Percentiles rank a stretch among this genome's conserved stretches.
phyloP scores from a whole-genome alignment of 805 yeast genomes.

The Ogataea parapolymorpha region DNA sequence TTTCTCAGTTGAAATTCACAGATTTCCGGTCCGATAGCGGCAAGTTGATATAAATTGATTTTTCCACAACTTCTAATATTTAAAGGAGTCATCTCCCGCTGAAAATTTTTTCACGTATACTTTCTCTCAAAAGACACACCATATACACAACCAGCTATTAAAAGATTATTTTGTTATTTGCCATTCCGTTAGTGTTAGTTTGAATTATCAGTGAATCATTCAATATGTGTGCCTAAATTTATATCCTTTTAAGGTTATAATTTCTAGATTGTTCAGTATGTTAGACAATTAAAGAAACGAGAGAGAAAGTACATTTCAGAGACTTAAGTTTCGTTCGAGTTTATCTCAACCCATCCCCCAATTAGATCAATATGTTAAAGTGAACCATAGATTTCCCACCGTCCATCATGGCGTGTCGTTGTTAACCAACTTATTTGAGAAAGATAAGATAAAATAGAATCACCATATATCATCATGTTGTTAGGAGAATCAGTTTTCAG shows the following conservation, averaged over 20 bases:
- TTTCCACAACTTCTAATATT: background rate
- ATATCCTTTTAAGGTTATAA: conserved; percentile 15
- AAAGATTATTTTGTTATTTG: background rate
- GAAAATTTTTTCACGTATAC: conserved; percentile 1
- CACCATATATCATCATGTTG: conserved; percentile 22
- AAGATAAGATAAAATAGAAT: conserved; percentile 2
- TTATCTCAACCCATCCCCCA: conserved; percentile 7
- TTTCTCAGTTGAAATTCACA: no score
- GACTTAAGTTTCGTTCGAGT: conserved; percentile 13
- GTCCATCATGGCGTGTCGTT: conserved; percentile 28
- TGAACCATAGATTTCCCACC: conserved; percentile 16
- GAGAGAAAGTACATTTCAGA: conserved; percentile 12
- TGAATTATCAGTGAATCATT: conserved; percentile 6
- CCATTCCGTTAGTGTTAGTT: conserved; percentile 5
- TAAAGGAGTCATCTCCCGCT: background rate
- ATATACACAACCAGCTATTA: background rate
- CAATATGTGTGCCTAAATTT: conserved; percentile 27
- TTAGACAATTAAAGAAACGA: conserved; percentile 19
- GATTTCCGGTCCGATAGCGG: background rate
- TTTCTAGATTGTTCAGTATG: conserved; percentile 16
- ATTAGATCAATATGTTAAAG: conserved; percentile 23
- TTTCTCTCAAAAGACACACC: conserved; percentile 7
- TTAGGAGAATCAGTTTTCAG: conserved; percentile 35
- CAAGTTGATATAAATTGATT: background rate
- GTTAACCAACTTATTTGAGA: conserved; percentile 6